These are phyloP conservation scores for Ophiocytium majus DNA, from an alignment of 352 stramenopile genomes.

Conservation along the genomic window DNA sequence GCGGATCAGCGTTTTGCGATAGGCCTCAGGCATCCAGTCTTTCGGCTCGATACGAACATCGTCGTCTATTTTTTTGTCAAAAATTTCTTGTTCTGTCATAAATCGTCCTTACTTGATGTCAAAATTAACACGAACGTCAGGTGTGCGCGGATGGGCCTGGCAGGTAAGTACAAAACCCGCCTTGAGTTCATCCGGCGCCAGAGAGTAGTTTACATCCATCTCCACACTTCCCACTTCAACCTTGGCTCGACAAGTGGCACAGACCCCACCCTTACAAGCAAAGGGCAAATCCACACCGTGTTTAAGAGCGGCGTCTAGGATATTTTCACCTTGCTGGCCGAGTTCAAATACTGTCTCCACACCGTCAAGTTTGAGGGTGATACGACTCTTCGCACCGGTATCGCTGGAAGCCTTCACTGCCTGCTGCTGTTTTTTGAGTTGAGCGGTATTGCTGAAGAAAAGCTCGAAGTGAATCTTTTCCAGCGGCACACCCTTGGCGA, in stretches of 20 bases:
- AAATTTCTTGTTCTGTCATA: too few relatives aligned
- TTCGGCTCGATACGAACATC: neutral
- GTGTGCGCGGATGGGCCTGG: neutral
- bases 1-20: slow-evolving; percentile 1
- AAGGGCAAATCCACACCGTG: neutral
- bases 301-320: neutral
- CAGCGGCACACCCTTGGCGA: neutral
- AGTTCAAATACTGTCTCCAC: neutral
- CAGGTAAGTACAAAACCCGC: slow-evolving; percentile 3
- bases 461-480: slow-evolving; percentile 3
- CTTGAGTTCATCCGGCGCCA: neutral
- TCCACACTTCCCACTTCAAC: neutral
- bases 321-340: neutral
- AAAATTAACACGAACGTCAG: neutral
- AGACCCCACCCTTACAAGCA: neutral
- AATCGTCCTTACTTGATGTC: too few relatives aligned
- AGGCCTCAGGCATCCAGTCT: slow-evolving; percentile 2
- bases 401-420: neutral
- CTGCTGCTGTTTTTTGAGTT: neutral
- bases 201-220: neutral
- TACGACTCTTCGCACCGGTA: neutral
- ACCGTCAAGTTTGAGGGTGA: neutral
- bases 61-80: neutral
- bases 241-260: neutral
- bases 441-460: slow-evolving; percentile 12